Base-by-base conservation (phyloP, 2,329 filamentous ascomycete species). In the Penicillium digitatum region DNA sequence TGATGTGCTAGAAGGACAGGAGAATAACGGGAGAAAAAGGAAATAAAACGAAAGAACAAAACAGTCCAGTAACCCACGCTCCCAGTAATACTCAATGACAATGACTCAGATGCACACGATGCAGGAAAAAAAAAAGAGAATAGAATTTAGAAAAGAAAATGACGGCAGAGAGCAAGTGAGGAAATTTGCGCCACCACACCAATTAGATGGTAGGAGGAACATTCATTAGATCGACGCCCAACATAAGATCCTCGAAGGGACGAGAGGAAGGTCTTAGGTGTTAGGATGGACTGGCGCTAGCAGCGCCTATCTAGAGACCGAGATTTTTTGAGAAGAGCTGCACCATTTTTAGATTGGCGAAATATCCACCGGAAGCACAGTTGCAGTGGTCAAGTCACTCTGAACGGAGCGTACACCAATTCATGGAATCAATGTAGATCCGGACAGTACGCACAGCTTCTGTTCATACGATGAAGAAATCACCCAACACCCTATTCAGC, bases 41-140 rank as follows among this genome's bases (percentile, higher is more conserved):
- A 52, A 58, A 62, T 62, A 61, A 52, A 62, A 59, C 60, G 56
- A 64, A 56, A 58, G 58, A 59, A 51, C 52, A 54, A 54, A 59
- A 49, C 52, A 55, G 54, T 43, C 60, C 63, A 63, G 56, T 59
- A 60, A 61, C 57, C 61, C 58, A 64, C 64, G 63, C 62, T 62
- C 64, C 61, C 60, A 63, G 65, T 65, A 64, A 66, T 65, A 64
- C 56, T 65, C 56, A 55, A 65, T 67, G 62, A 64, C 60, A 64
- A 62, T 65, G 62, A 63, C 57, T 67, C 58, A 60, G 56, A 69
- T 66, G 63, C 62, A 60, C 55, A 52, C 42, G 14, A 65, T 63
- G 58, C 52, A 58, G 54, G 44, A 58, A 52, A 55, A 56, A 52
- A 60, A 53, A 55, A 57, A 63, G 54, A 57, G 54, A 47, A 55